Conservation (phyloP, 2,329 filamentous ascomycete species). For the Leptographium lundbergii region DNA sequence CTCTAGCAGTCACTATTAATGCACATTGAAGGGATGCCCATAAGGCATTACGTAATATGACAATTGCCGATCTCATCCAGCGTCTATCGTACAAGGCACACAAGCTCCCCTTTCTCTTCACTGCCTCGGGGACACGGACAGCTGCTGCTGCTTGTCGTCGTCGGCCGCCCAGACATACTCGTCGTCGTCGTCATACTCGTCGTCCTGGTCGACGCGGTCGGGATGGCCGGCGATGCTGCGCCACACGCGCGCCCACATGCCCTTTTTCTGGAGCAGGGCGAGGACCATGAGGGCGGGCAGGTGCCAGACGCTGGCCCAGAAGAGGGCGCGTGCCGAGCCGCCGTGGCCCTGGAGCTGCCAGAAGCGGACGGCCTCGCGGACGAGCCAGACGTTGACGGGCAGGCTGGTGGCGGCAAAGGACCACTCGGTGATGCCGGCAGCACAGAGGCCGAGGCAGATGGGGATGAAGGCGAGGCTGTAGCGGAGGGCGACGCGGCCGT, state of each 20-base stretch:
- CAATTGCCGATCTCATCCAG: too few species aligned
- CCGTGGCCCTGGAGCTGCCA: slow-evolving; percentile 66
- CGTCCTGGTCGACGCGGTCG: slow-evolving; percentile 32
- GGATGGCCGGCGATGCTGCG: slow-evolving; percentile 51
- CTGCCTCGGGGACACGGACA: too few species aligned
- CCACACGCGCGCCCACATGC: slow-evolving; percentile 78
- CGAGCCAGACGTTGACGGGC: slow-evolving; percentile 77
- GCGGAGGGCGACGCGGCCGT: slow-evolving; percentile 73
- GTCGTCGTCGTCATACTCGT: neutral
- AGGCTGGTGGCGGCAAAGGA: slow-evolving; percentile 71
- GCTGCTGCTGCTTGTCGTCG: neutral
- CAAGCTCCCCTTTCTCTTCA: neutral
- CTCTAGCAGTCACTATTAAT: too few species aligned
- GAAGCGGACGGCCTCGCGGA: slow-evolving; percentile 66
- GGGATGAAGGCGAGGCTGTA: slow-evolving; percentile 82
- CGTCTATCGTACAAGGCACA: too few species aligned
- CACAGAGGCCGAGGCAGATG: slow-evolving; percentile 69
- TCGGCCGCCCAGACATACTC: neutral
- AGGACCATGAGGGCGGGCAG: slow-evolving; percentile 80
- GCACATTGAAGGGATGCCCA: too few species aligned
- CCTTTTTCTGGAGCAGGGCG: slow-evolving; percentile 87
- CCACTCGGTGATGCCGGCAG: slow-evolving; percentile 70
- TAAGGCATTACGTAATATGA: too few species aligned
- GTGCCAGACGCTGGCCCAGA: slow-evolving; percentile 98
- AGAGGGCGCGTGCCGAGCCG: slow-evolving; percentile 71